Evolutionary conservation across 2,329 filamentous ascomycete genomes (phyloP), one percentile per base, ranked within the genome.

Genomic region (Beauveria caledonica): DNA sequence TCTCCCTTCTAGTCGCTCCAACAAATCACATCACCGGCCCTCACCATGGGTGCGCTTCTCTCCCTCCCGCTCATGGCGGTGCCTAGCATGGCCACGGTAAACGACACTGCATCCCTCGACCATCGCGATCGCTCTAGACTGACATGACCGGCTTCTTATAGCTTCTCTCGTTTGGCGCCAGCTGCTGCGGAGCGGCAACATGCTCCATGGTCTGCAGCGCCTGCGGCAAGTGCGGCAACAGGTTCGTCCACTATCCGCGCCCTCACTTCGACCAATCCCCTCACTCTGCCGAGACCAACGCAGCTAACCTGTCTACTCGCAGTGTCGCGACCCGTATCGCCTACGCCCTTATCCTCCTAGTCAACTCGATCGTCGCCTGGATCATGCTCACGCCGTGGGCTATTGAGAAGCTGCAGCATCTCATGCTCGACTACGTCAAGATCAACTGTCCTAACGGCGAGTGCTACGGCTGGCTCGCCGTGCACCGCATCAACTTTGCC

Each of bases 341-440:
- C 70, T 97, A 96, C 73, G 92, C 94, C 65, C 85, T 97, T 70
- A 88, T 99, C 64, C 89, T 99, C 60, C 86, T 99, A 66, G 77
- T 97, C 75, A 99, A 99, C 81, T 97, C 93, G 62, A 96, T 97
- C 65, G 74, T 97, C 56, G 93, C 94, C 40, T 99, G 94, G 94
- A 90, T 99, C 67, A 96, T 97, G 91, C 91, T 99, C 77, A 99
- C 94, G 23, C 90, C 92, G 58, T 99, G 94, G 94, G 94, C 94
- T 39, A 90, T 99, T 71, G 90, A 96, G 69, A 97, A 97, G 73
- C 81, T 99, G 6, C 87, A 97, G 75, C 86, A 95, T 65, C 80
- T 97, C 59, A 94, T 91, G 13, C 82, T 99, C 65, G 92, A 97
- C 76, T 97, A 97, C 71, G 92, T 99, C 78, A 92, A 91, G 69